These are phyloP conservation scores for Thelephora terrestris DNA, from an alignment of 1,284 basidiomycete species.

Conservation along the genomic window DNA sequence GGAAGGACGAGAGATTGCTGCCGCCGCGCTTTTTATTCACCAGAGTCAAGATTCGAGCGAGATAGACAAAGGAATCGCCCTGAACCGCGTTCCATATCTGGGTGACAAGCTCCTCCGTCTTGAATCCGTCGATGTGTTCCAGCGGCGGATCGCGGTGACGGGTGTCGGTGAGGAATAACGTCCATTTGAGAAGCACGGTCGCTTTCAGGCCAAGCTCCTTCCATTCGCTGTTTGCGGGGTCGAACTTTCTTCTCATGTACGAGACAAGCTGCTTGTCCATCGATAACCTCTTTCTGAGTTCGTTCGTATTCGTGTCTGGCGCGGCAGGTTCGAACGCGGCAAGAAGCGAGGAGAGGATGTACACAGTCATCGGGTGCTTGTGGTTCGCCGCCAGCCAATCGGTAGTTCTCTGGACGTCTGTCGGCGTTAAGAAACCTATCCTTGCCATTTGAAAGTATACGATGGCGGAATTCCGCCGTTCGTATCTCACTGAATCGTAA, in stretches of 20 bases:
- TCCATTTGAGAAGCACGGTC: constrained; percentile 76
- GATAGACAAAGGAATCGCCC: constrained; percentile 75
- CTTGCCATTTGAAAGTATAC: constrained; percentile 54
- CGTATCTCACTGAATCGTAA: constrained; percentile 61
- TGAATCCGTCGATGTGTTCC: constrained; percentile 58
- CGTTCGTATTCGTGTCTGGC: constrained; percentile 34
- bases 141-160: constrained; percentile 59
- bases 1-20: constrained; percentile 35
- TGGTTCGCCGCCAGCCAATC: constrained; percentile 58
- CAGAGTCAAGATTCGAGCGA: constrained; percentile 45
- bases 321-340: constrained; percentile 62
- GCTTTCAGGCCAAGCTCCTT: constrained; percentile 70
- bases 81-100: constrained; percentile 77
- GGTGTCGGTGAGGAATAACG: constrained; percentile 70
- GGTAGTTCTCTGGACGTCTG: constrained; percentile 49
- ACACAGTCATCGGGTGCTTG: constrained; percentile 58
- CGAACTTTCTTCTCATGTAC: constrained; percentile 49
- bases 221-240: constrained; percentile 43
- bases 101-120: constrained; percentile 69
- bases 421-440: constrained; percentile 47
- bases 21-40: constrained; percentile 36
- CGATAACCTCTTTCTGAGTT: constrained; percentile 35
- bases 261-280: constrained; percentile 34
- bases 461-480: constrained; percentile 54
- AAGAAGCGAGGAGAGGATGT: constrained; percentile 61